Percentiles rank a stretch among this genome's conserved stretches.
Conservation (phyloP, 78 protist species). For the Planoprotostelium fungivorum region DNA sequence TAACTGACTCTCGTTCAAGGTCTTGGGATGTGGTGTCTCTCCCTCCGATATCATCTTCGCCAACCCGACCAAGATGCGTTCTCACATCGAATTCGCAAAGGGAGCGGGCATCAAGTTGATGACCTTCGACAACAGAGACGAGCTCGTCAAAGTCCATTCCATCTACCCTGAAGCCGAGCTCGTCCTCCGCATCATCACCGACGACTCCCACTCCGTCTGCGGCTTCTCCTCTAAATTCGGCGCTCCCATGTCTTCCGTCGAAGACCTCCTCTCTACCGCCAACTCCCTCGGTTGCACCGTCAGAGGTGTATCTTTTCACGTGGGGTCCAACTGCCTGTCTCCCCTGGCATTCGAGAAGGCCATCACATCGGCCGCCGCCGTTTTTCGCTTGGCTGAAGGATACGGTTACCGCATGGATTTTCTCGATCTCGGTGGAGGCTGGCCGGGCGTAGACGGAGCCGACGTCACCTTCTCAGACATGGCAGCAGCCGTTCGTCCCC, state of each 20-base stretch:
- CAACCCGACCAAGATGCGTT: conserved; percentile 84
- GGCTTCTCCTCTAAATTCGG: conserved; percentile 81
- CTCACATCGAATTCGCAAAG: conserved; percentile 38
- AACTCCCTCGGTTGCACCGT: conserved; percentile 52
- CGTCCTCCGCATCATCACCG: conserved; percentile 86
- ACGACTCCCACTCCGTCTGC: conserved; percentile 77
- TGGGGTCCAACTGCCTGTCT: conserved; percentile 85
- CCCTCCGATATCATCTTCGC: conserved; percentile 85
- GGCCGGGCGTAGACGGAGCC: conserved; percentile 67
- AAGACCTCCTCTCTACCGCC: conserved; percentile 59
- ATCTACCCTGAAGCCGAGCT: conserved; percentile 80
- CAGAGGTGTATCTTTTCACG: conserved; percentile 90
- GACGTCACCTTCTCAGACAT: conserved; percentile 33
- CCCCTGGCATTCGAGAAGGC: conserved; percentile 76
- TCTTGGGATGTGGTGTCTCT: conserved; percentile 50
- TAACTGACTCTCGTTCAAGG: too few species aligned
- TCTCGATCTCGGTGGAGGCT: conserved; percentile 98
- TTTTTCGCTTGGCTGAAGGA: conserved; percentile 86
- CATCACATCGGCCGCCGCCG: conserved; percentile 43
- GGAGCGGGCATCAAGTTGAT: conserved; percentile 49
- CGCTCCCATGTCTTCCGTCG: conserved; percentile 45
- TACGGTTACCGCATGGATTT: conserved; percentile 54
- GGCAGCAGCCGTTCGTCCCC: conserved; percentile 60
- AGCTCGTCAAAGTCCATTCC: conserved; percentile 80
- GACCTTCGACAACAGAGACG: conserved; percentile 90